These are phyloP conservation scores for Pseudocercospora cruenta DNA, from an alignment of 2,329 filamentous ascomycete species.

Conservation along the genomic window DNA sequence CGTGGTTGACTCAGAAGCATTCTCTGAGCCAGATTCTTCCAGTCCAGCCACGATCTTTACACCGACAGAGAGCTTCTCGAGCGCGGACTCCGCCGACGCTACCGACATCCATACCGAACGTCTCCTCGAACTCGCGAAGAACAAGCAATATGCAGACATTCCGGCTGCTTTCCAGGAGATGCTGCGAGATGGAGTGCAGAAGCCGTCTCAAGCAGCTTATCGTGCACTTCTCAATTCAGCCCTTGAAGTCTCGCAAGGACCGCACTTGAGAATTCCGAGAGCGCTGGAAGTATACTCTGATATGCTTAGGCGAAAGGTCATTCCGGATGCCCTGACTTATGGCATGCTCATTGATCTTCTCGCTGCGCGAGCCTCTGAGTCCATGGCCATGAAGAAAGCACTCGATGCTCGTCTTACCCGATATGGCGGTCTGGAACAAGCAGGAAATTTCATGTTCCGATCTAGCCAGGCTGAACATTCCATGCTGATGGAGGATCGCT, in stretches of 20 bases:
- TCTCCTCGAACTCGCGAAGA: conserved; percentile 72
- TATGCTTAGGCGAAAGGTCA: conserved; percentile 85
- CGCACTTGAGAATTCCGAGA: conserved; percentile 84
- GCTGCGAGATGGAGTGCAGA: conserved; percentile 76
- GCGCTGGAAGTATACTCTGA: conserved; percentile 94
- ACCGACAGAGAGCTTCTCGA: conserved; percentile 41
- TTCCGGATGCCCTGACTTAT: conserved; percentile 83
- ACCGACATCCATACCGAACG: conserved; percentile 74
- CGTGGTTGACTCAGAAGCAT: conserved; percentile 22
- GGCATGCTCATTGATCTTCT: conserved; percentile 83
- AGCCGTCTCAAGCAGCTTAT: conserved; percentile 84
- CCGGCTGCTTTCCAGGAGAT: conserved; percentile 89
- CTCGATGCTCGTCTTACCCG: conserved; percentile 82
- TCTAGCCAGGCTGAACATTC: conserved; percentile 86
- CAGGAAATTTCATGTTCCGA: conserved; percentile 82
- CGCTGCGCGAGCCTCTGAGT: conserved; percentile 77
- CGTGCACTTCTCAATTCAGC: conserved; percentile 86
- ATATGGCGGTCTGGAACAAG: conserved; percentile 82
- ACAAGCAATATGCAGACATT: conserved; percentile 80
- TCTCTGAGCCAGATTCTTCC: conserved; percentile 19
- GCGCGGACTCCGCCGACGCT: conserved; percentile 62
- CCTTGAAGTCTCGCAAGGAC: conserved; percentile 77
- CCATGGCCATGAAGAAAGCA: conserved; percentile 69
- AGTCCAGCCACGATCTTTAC: conserved; percentile 35
- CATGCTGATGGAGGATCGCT: conserved; percentile 84